Conservation (phyloP, 495 filamentous ascomycete genomes). For the Neurospora pannonica region DNA sequence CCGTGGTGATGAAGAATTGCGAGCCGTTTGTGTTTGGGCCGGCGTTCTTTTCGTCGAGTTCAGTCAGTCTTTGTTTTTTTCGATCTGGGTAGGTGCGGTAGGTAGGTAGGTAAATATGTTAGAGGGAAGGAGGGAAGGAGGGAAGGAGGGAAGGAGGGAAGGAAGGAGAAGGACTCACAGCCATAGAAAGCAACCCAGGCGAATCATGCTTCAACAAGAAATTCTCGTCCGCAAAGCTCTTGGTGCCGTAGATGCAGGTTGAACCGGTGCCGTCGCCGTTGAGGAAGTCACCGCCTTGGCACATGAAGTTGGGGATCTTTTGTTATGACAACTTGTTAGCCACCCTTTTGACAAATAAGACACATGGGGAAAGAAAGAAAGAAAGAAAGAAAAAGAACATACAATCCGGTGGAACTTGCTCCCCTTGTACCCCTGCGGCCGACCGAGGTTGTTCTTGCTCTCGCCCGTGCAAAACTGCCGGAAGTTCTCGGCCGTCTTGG, state of each 20-base stretch:
- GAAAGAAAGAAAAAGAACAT: slow-evolving; percentile 27
- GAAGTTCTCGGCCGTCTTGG: slow-evolving; percentile 92
- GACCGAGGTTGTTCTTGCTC: slow-evolving; percentile 67
- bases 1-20: slow-evolving; percentile 95
- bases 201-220: slow-evolving; percentile 70
- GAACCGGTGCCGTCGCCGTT: slow-evolving; percentile 88
- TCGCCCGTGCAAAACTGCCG: slow-evolving; percentile 96
- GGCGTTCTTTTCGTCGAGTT: slow-evolving; percentile 52
- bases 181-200: slow-evolving; percentile 83
- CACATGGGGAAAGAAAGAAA: background rate
- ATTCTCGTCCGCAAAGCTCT: slow-evolving; percentile 85
- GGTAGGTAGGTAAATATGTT: too few relatives aligned
- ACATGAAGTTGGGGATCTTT: slow-evolving; percentile 90
- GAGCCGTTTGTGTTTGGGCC: slow-evolving; percentile 91
- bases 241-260: slow-evolving; percentile 75
- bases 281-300: slow-evolving; percentile 91
- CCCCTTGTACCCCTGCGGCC: slow-evolving; percentile 86
- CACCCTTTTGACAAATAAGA: too few relatives aligned
- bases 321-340: background rate
- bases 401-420: slow-evolving; percentile 92
- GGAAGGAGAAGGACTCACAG: slow-evolving; percentile 47
- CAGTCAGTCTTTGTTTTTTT: background rate
- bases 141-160: background rate
- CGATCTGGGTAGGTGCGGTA: background rate
- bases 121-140: background rate